Evolutionary conservation across 805 yeast species (phyloP), one percentile per base, ranked within the genome.

Genomic region (Clavispora fructus): DNA sequence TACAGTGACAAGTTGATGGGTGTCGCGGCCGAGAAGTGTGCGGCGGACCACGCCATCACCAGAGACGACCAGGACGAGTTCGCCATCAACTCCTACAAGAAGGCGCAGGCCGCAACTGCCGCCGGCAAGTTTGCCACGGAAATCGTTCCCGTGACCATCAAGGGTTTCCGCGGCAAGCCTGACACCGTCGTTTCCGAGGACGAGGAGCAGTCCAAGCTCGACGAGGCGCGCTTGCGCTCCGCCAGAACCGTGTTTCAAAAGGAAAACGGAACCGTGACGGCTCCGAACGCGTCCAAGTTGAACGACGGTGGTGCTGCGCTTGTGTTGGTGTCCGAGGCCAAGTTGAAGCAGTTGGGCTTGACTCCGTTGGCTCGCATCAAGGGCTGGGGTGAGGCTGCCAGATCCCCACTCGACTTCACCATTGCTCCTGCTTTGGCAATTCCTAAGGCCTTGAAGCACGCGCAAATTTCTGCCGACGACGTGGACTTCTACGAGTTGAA

Each of bases 341-440:
- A 91, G 74, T 77, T 91, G 59, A 80, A 82, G 65, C 96, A 91
- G 77, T 80, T 90, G 58, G 85, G 85, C 40, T 74, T 94, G 63
- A 89, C 75, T 65, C 99, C 99, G 53, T 65, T 94, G 52, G 98
- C 97, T 50, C 82, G 82, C 67, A 84, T 94, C 59, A 65, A 79
- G 44, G 95, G 97, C 50, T 92, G 96, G 96, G 99, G 96, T 70
- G 99, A 94, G 67, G 98, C 98, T 61, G 99, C 95, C 47, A 91
- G 89, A 67, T 82, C 82, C 39, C 99, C 99, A 55, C 79, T 85
- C 58, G 95, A 91, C 72, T 94, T 94, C 78, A 92, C 99, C 45
- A 86, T 94, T 69, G 90, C 98, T 28, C 99, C 99, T 55, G 73
- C 96, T 31, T 75, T 90, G 63, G 97, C 99, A 44, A 82, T 92